Conservation (phyloP, 2,329 filamentous ascomycete species). For the Talaromyces islandicus region DNA sequence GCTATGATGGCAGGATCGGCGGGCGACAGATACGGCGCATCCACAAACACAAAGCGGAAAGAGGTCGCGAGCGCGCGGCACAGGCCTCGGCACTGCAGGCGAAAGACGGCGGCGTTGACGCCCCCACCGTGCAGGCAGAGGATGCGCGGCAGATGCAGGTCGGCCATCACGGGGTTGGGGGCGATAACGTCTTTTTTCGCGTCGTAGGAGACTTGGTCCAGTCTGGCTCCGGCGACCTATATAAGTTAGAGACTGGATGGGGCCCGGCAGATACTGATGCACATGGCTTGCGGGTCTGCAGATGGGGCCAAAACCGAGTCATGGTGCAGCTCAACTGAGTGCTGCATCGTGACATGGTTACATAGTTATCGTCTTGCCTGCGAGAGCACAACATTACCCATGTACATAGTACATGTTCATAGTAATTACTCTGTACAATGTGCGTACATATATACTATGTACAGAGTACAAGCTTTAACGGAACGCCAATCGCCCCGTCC, state of each 20-base stretch:
- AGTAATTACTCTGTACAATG: no score
- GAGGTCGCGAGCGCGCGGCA: slow-evolving; percentile 44
- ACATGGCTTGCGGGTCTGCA: no score
- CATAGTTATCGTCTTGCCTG: no score
- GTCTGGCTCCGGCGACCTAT: not conserved
- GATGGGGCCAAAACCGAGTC: no score
- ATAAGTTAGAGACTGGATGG: not conserved
- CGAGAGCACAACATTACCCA: no score
- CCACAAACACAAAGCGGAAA: slow-evolving; percentile 67
- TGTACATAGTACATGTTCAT: no score
- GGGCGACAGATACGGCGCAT: slow-evolving; percentile 60
- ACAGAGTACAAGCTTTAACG: no score
- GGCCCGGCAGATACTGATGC: no score
- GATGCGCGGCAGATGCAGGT: slow-evolving; percentile 51
- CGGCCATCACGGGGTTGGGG: not conserved
- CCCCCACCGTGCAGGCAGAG: slow-evolving; percentile 79
- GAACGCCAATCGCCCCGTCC: not conserved
- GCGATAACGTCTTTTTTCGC: no score
- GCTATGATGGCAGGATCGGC: slow-evolving; percentile 57
- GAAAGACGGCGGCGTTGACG: slow-evolving; percentile 65
- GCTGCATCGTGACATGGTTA: no score
- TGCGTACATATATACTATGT: no score
- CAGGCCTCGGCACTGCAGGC: slow-evolving; percentile 58
- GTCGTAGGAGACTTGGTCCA: not conserved
- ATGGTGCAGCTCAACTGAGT: no score